These are phyloP conservation scores for Trichoderma aggressivum DNA, from an alignment of 2,329 filamentous ascomycete species.

Conservation along the genomic window DNA sequence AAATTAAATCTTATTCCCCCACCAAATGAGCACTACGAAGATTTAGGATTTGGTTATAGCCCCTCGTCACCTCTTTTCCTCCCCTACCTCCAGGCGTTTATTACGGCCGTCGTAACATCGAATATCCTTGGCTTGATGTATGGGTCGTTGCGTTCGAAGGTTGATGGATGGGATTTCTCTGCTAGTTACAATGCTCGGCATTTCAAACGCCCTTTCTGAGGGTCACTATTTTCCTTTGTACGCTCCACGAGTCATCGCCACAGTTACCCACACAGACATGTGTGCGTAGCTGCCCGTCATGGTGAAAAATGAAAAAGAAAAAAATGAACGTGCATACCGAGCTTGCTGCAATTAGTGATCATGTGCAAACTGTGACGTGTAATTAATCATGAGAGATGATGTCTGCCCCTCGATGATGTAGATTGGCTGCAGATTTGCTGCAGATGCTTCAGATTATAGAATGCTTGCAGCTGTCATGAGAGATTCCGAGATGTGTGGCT, in stretches of 20 bases:
- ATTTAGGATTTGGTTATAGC: constrained; percentile 26
- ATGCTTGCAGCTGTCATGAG: neutral
- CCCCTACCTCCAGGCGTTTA: constrained; percentile 25
- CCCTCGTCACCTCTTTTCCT: constrained; percentile 25
- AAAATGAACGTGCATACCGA: constrained; percentile 7
- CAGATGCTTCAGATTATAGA: neutral
- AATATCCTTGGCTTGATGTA: constrained; percentile 37
- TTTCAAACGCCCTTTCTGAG: constrained; percentile 23
- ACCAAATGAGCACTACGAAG: constrained; percentile 23
- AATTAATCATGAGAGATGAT: neutral
- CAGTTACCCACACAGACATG: constrained; percentile 30
- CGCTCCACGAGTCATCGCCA: constrained; percentile 32
- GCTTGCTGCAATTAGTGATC: neutral
- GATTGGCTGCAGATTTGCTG: neutral
- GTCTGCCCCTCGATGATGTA: neutral
- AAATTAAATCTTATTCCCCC: constrained; percentile 10
- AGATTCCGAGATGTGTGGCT: neutral
- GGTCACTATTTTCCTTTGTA: constrained; percentile 36
- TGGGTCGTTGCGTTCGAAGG: constrained; percentile 41
- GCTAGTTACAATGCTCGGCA: constrained; percentile 38
- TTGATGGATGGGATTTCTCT: constrained; percentile 44
- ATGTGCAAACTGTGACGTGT: neutral
- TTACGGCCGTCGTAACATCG: constrained; percentile 36
- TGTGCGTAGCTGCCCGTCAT: constrained; percentile 31
- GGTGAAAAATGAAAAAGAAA: constrained; percentile 22